Evolutionary conservation across 2,329 filamentous ascomycete species (phyloP).

Genomic region (Akanthomyces dipterigenus): DNA sequence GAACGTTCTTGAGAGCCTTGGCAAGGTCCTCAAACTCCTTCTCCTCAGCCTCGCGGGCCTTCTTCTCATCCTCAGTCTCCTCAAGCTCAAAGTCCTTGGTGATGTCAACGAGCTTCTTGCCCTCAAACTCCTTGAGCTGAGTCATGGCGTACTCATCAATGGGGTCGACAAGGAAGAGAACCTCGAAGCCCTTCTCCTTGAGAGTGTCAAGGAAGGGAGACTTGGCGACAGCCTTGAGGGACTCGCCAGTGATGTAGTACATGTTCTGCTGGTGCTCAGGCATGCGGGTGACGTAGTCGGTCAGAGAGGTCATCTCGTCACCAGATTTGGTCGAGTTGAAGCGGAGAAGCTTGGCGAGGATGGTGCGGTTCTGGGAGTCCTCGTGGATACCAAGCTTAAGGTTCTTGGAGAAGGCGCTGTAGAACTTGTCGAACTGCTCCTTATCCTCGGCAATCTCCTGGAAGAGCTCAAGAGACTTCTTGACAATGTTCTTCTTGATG

Average conservation of each 20-base stretch:
- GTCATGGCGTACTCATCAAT: slow-evolving; percentile 99
- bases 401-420: slow-evolving; percentile 99
- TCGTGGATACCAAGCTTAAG: slow-evolving; percentile 99
- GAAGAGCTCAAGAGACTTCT: slow-evolving; percentile 99
- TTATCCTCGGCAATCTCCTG: slow-evolving; percentile 98
- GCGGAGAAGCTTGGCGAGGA: slow-evolving; percentile 95
- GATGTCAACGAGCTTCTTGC: slow-evolving; percentile 99
- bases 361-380: slow-evolving; percentile 91
- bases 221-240: slow-evolving; percentile 94
- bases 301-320: slow-evolving; percentile 87
- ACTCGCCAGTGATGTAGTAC: slow-evolving; percentile 99
- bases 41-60: slow-evolving; percentile 87
- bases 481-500: slow-evolving; percentile 99
- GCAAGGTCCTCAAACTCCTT: slow-evolving; percentile 94
- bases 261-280: slow-evolving; percentile 99
- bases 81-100: slow-evolving; percentile 99
- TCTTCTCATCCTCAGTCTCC: slow-evolving; percentile 99
- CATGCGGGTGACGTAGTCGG: slow-evolving; percentile 99
- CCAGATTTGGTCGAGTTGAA: slow-evolving; percentile 99
- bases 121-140: slow-evolving; percentile 99
- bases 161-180: slow-evolving; percentile 97
- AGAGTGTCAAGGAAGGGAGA: slow-evolving; percentile 98
- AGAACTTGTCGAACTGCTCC: slow-evolving; percentile 99
- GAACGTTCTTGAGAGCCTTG: slow-evolving; percentile 98
- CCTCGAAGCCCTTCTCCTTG: slow-evolving; percentile 99